Conservation (phyloP, 192 early-diverging fungal species). For the Lunasporangiospora selenospora region DNA sequence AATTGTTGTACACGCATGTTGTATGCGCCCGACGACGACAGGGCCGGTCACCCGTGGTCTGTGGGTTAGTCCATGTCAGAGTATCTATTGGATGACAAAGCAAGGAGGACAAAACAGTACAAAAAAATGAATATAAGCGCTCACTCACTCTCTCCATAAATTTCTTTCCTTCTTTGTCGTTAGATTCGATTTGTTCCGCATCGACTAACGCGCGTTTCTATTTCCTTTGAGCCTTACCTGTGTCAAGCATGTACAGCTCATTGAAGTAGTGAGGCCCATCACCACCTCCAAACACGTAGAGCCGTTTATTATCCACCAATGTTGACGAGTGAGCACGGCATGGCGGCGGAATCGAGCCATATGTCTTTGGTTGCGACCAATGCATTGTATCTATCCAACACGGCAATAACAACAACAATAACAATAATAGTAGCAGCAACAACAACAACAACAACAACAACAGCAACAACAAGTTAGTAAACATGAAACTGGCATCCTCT, state of each 20-base stretch:
- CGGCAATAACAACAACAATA: constrained; percentile 1
- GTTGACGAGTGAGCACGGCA: constrained; percentile 86
- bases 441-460: too few relatives aligned
- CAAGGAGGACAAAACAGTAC: too few relatives aligned
- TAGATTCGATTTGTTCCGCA: too few relatives aligned
- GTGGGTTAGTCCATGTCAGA: constrained; percentile 74
- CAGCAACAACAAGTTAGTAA: too few relatives aligned
- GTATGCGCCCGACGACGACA: constrained; percentile 81
- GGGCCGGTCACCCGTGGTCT: constrained; percentile 59
- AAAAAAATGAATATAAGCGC: background rate
- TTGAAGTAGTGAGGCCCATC: constrained; percentile 87
- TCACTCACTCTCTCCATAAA: background rate
- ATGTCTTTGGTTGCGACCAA: constrained; percentile 75
- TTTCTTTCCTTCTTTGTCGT: too few relatives aligned
- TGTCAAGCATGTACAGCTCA: constrained; percentile 81
- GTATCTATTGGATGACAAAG: constrained; percentile 47
- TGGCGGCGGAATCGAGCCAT: constrained; percentile 74
- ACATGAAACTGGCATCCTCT: too few relatives aligned
- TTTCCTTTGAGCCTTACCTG: constrained; percentile 60
- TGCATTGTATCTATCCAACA: constrained; percentile 72
- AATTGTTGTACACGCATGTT: constrained; percentile 76
- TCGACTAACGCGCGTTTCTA: too few relatives aligned
- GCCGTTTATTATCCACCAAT: constrained; percentile 58
- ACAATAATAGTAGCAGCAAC: background rate
- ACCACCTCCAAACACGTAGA: constrained; percentile 89